Base-by-base conservation (phyloP, 1,139 yeast species). In the Yamadazyma triangularis region DNA sequence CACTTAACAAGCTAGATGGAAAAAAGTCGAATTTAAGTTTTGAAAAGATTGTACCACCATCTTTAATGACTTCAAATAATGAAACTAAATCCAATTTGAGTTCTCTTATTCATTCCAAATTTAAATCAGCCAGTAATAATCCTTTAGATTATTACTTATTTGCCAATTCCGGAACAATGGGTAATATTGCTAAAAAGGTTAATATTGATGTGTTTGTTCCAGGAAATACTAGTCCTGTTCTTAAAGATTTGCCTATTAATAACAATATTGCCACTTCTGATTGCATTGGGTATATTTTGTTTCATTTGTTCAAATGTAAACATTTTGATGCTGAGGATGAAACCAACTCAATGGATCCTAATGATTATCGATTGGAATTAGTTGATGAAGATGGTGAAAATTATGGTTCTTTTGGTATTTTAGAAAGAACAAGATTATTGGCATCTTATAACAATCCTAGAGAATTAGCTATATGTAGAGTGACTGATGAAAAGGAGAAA, bases 331-430 rank as follows among this genome's bases (percentile, higher is more conserved):
- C 20, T 18, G 20, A 18, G 6, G 20, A 18, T 18, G 6, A 6
- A 7, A 18, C 6, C 6, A 32, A 38, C 9, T 14, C 15, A 4
- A 4, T 13, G 10, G 70, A 79, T 40, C 84, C 87, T 0, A 80
- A 81, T 46, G 60, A 60, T 30, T 83, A 87, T 80, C 63, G 79
- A 32, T 45, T 82, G n/a, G 82, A 78, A 36, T 57, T 82, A 26
- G 83, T 79, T 1, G 93, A 83, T 48, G 91, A 82, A 38, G 89
- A 81, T 49, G 91, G 91, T 6, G 88, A 82, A 34, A 73, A 78
- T n/a, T 81, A 79, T 44, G 85, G 81, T 19, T 74, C 81, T 15
- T 82, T 83, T 60, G 91, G 91, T 3, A 66, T 79, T 4, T 58
- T 83, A 32, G 82, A 76, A 29, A 59, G 89, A 41, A 61, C 70